These are phyloP conservation scores for Penicillium sp. DNA, from an alignment of 2,329 filamentous ascomycete species.

Conservation along the genomic window DNA sequence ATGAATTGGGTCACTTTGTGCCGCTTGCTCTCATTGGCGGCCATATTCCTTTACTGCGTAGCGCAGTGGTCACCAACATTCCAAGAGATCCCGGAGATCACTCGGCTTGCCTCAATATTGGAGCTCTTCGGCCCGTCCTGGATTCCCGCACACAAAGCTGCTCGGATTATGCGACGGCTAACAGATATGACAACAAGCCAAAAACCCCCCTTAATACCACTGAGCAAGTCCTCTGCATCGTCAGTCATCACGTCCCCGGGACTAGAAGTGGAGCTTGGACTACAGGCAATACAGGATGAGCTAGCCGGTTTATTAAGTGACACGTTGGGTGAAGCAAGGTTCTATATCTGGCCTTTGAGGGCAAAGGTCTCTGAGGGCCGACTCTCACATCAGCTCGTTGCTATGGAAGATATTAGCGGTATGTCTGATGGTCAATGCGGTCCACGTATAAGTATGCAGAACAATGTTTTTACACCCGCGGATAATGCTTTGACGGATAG, in stretches of 20 bases:
- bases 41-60: constrained; percentile 10
- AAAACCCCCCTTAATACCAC: background rate
- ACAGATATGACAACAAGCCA: background rate
- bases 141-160: background rate
- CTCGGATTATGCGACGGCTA: background rate
- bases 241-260: background rate
- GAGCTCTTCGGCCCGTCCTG: background rate
- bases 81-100: background rate
- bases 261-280: background rate
- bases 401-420: background rate
- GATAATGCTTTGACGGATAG: background rate
- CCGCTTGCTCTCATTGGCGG: constrained; percentile 22
- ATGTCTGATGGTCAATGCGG: background rate
- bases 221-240: background rate
- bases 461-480: background rate
- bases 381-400: background rate
- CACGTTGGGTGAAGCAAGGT: background rate
- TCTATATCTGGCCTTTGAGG: constrained; percentile 1
- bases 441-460: background rate
- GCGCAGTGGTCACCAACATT: background rate
- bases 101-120: background rate
- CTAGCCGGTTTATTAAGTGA: background rate
- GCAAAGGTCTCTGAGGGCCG: background rate
- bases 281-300: background rate
- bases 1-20: constrained; percentile 47